A percentile compares a stretch with the other conserved stretches of the same genome.
phyloP scores from a whole-genome alignment of 176 grass and related monocot genomes.

The Aegilops longissima region DNA sequence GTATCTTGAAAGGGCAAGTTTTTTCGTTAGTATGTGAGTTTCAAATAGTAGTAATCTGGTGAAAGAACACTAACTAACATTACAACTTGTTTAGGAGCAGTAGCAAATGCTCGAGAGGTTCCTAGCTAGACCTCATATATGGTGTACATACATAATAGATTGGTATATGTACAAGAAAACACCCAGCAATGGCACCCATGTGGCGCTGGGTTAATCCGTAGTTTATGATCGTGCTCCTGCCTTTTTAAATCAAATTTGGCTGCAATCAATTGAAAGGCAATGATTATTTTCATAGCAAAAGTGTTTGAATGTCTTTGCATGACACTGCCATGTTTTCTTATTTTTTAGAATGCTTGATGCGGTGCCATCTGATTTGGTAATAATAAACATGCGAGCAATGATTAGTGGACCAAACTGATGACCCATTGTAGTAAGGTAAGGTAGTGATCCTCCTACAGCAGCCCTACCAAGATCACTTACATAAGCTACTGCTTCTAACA shows the following conservation, averaged over 20 bases:
- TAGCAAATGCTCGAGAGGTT: too few species aligned
- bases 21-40: too few species aligned
- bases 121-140: too few species aligned
- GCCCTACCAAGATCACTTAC: neutral
- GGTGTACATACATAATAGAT: too few species aligned
- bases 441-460: conserved; percentile 6
- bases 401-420: conserved; percentile 31
- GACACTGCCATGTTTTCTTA: too few species aligned
- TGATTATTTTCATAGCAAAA: neutral
- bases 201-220: neutral
- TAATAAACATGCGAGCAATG: neutral
- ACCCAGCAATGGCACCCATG: too few species aligned
- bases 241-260: neutral
- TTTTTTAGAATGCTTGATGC: too few species aligned
- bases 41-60: too few species aligned
- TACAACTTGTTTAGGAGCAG: too few species aligned
- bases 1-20: too few species aligned
- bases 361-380: neutral
- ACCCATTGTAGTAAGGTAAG: neutral
- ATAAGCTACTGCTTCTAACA: conserved; percentile 11
- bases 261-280: conserved; percentile 20
- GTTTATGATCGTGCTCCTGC: neutral
- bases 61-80: too few species aligned
- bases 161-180: too few species aligned
- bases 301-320: neutral